Base-by-base conservation (phyloP, 306 rosid genomes). In the Arachis hypogaea region DNA sequence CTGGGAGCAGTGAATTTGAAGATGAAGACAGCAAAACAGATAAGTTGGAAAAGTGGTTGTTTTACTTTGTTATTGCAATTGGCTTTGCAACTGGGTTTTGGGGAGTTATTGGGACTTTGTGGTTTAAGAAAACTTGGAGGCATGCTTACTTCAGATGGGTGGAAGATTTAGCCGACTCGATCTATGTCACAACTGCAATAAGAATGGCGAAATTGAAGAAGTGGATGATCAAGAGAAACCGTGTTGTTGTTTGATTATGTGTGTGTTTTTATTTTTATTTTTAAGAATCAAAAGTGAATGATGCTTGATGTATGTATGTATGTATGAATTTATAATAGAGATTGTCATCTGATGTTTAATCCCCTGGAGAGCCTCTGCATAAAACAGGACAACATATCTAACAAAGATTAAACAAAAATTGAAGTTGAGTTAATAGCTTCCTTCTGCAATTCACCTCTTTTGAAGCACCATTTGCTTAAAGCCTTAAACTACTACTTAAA, bases 21-120 rank as follows among this genome's bases (percentile, higher is more conserved):
- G 41, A 66, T 30, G 36, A 68, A 38, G 50, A 52, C 54, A 62
- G 11, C 5, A 46, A 29, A 6, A 0, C 7, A 52, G 12, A 52
- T 36, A 11, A 8, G 9, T n/a, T 2, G 28, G 61, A 68, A n/a
- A 68, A 68, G 10, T 3, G 57, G 5, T n/a, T 2, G 38, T 68
- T 68, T n/a, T 68, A 68, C 47, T 52, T 68, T 38, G 73, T 68
- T 0, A 6, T 38, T 1, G 62, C 51, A 4, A 5, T 8, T 14
- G 73, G 62, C 2, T 52, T 50, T 68, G 50, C 51, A 52, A 38
- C 38, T 8, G 73, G 73, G 0, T 68, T 68, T 8, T 68, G 61
- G 73, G 49, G 49, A 68, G 3, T 68, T 1, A 36, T 68, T 38
- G 62, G 50, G 3, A 11, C 7, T 36, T 3, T 68, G 50, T 52